phyloP scores from a whole-genome alignment of 805 yeast genomes.

The Yueomyces sp. region DNA sequence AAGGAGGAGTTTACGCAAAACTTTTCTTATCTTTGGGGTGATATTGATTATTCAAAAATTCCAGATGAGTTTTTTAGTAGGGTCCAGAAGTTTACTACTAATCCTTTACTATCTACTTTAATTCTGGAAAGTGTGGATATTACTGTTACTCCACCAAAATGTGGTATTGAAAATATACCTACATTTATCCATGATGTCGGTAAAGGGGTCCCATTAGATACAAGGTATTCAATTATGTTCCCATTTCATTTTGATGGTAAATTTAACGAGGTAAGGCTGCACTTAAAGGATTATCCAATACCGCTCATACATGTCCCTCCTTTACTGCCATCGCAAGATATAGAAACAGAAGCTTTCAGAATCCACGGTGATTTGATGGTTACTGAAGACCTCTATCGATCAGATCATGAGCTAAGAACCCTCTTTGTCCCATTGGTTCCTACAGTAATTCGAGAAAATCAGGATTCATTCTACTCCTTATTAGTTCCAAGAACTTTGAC shows the following conservation, averaged over 20 bases:
- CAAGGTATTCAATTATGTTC: constrained; percentile 50
- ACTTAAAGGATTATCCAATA: constrained; percentile 77
- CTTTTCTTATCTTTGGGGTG: constrained; percentile 31
- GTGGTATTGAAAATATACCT: constrained; percentile 38
- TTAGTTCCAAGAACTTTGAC: constrained; percentile 65
- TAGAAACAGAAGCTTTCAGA: constrained; percentile 19
- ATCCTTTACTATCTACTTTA: constrained; percentile 42
- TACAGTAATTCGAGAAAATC: constrained; percentile 25
- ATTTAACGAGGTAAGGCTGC: constrained; percentile 50
- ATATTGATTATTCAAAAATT: constrained; percentile 18
- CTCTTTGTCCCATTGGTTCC: constrained; percentile 52
- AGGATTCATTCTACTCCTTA: constrained; percentile 37
- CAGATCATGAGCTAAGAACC: constrained; percentile 43
- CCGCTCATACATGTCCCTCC: constrained; percentile 68
- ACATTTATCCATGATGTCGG: constrained; percentile 61
- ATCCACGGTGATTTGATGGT: constrained; percentile 54
- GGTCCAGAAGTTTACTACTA: constrained; percentile 32
- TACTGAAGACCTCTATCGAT: constrained; percentile 48
- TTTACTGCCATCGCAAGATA: constrained; percentile 21
- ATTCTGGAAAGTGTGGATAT: constrained; percentile 38
- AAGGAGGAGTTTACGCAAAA: constrained; percentile 29
- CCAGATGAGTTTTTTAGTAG: constrained; percentile 31
- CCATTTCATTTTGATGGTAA: constrained; percentile 49
- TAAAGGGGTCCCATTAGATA: constrained; percentile 67
- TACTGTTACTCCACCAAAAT: constrained; percentile 35